Percentiles rank a stretch among this genome's conserved stretches.
These are phyloP conservation scores for Scytalidium sp. DNA, from an alignment of 2,329 filamentous ascomycete genomes.

Conservation along the genomic window DNA sequence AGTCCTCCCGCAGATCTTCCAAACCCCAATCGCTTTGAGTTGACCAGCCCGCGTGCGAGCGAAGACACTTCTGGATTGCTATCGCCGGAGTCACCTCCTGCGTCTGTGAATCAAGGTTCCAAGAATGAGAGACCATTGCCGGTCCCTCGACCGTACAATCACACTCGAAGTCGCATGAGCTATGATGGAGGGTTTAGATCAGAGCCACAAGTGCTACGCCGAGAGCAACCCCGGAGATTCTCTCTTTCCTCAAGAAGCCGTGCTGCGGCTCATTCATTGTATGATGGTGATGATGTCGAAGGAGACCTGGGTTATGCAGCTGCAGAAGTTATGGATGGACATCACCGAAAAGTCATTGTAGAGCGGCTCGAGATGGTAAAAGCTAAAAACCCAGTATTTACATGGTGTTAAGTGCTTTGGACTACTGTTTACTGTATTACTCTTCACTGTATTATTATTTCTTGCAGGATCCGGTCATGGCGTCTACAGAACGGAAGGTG, in stretches of 20 bases:
- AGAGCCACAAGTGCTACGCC: constrained; percentile 11
- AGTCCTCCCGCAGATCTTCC: constrained; percentile 64
- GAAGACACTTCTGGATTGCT: constrained; percentile 18
- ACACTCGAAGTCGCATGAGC: constrained; percentile 27
- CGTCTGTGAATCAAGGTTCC: constrained; percentile 9
- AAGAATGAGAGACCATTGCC: constrained; percentile 20
- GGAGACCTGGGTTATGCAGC: constrained; percentile 94
- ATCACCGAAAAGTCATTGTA: constrained; percentile 91
- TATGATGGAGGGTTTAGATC: constrained; percentile 28
- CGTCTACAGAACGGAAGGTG: neutral
- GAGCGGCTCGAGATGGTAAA: constrained; percentile 95
- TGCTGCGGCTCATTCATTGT: constrained; percentile 34
- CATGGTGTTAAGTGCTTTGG: constrained; percentile 73
- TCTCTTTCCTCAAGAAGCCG: constrained; percentile 33
- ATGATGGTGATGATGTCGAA: constrained; percentile 74
- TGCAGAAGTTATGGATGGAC: constrained; percentile 89
- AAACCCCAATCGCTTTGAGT: constrained; percentile 72
- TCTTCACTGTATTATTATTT: neutral
- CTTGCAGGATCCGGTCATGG: too few relatives aligned
- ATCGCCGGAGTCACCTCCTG: constrained; percentile 15
- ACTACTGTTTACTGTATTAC: neutral
- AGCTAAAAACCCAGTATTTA: constrained; percentile 92
- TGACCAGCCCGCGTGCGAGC: constrained; percentile 41
- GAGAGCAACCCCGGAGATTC: constrained; percentile 28
- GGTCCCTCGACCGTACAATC: constrained; percentile 7